Evolutionary conservation across 352 stramenopile species (phyloP).

Genomic region (Elongisporangium undulatum): DNA sequence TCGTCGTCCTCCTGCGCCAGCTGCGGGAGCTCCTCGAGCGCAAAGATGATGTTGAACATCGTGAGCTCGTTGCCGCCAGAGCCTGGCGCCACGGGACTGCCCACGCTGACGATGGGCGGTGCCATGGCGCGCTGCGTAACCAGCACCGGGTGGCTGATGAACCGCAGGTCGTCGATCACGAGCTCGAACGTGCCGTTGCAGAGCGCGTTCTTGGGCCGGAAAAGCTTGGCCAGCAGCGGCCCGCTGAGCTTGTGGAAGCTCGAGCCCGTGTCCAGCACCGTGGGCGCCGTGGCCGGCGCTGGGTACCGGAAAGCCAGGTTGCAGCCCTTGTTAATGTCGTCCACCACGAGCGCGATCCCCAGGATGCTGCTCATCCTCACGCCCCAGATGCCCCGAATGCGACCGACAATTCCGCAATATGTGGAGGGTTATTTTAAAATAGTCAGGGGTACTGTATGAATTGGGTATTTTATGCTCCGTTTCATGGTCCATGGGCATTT

Average conservation of each 20-base stretch:
- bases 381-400: not conserved
- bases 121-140: conserved; percentile 33
- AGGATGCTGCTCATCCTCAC: conserved; percentile 32
- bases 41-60: conserved; percentile 90
- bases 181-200: conserved; percentile 88
- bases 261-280: conserved; percentile 30
- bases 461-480: not conserved
- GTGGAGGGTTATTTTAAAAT: not conserved
- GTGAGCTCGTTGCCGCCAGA: conserved; percentile 53
- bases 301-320: conserved; percentile 86
- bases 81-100: not conserved
- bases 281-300: conserved; percentile 25
- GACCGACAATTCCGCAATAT: not conserved
- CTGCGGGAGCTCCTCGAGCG: conserved; percentile 46
- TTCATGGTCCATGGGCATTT: too few species aligned
- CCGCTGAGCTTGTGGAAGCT: conserved; percentile 77
- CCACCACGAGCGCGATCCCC: conserved; percentile 78
- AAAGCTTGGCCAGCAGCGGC: conserved; percentile 80
- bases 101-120: conserved; percentile 7
- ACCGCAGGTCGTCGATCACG: conserved; percentile 82
- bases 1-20: conserved; percentile 25
- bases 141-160: conserved; percentile 84
- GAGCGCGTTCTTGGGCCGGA: conserved; percentile 84
- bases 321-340: conserved; percentile 87
- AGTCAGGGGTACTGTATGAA: not conserved